phyloP scores from a whole-genome alignment of 176 grass and related monocot species.

The Zoysia pacifica region DNA sequence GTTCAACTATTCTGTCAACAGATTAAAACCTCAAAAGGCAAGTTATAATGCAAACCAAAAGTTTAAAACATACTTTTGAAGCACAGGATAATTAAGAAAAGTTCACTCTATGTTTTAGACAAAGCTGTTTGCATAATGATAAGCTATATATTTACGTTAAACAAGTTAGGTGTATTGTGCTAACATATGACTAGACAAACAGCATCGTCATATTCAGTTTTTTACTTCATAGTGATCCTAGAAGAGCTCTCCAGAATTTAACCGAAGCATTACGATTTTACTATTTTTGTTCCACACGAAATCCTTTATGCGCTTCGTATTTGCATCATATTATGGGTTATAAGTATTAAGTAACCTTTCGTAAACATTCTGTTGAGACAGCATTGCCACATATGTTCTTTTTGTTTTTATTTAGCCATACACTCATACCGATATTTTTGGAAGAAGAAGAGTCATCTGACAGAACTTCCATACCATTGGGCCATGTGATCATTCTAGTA shows the following conservation, averaged over 20 bases:
- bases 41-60: slow-evolving; percentile 9
- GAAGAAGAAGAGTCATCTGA: background rate
- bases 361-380: background rate
- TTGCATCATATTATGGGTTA: background rate
- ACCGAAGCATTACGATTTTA: background rate
- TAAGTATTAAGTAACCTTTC: no score
- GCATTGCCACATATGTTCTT: background rate
- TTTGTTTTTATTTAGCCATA: background rate
- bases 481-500: background rate
- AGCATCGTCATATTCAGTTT: background rate
- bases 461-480: background rate
- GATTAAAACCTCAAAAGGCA: slow-evolving; percentile 10
- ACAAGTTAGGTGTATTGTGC: background rate
- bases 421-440: background rate
- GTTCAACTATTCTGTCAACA: slow-evolving; percentile 14
- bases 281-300: background rate
- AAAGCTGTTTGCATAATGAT: background rate
- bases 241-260: background rate
- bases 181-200: slow-evolving; percentile 14
- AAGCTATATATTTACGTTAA: slow-evolving; percentile 8
- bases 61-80: background rate
- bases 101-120: slow-evolving; percentile 5
- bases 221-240: background rate
- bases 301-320: background rate
- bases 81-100: background rate